A percentile compares a stretch with the other conserved stretches of the same genome.
phyloP scores from a whole-genome alignment of 495 filamentous ascomycete species.

The Trichoderma parareesei region DNA sequence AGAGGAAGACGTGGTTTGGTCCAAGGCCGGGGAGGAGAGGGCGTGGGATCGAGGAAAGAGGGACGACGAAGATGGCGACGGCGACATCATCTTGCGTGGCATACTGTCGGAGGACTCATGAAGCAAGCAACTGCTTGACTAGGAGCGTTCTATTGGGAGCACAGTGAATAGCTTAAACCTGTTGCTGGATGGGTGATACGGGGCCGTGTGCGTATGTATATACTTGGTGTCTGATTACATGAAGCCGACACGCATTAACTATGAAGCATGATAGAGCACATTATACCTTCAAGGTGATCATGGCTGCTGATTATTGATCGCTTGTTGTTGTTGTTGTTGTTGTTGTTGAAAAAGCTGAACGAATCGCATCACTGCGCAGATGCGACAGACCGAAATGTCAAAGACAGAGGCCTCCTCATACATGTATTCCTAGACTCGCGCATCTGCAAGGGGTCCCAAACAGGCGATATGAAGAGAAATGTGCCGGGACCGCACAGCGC shows the following conservation, averaged over 20 bases:
- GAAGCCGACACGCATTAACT: too few relatives aligned
- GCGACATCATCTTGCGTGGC: background rate
- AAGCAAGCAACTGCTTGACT: background rate
- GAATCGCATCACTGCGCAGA: background rate
- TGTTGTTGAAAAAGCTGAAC: background rate
- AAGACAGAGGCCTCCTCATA: background rate
- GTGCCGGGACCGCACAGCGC: background rate
- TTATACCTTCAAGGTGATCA: too few relatives aligned
- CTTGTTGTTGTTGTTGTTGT: too few relatives aligned
- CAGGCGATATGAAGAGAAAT: background rate
- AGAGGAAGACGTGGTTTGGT: conserved; percentile 71
- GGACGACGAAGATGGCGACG: conserved; percentile 33
- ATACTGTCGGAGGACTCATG: background rate
- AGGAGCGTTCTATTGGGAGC: background rate
- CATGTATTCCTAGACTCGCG: background rate
- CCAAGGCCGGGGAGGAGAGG: conserved; percentile 65
- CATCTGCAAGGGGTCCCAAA: background rate
- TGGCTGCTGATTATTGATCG: background rate
- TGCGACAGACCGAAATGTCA: conserved; percentile 24
- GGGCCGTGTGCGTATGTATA: too few relatives aligned
- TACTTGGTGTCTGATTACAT: too few relatives aligned
- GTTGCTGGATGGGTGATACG: background rate
- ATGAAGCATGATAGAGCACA: too few relatives aligned
- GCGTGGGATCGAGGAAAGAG: conserved; percentile 92
- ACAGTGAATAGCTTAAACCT: background rate